Percentiles rank a stretch among this genome's conserved stretches.
Evolutionary conservation across 192 early-diverging fungal genomes (phyloP).

Genomic region (Nowakowskiella sp.): DNA sequence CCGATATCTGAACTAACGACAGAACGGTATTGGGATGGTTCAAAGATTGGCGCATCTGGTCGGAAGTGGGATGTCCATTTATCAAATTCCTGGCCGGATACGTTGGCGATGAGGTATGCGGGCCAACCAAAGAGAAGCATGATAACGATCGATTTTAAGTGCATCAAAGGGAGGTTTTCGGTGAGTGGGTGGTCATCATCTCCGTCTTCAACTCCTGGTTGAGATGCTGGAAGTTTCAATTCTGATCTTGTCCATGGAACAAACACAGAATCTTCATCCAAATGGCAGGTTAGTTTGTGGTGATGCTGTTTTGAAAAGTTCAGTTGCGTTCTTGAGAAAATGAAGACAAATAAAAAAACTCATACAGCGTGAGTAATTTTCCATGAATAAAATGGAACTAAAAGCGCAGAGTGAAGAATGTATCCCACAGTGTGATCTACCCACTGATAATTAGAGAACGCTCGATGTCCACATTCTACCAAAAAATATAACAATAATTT

Average conservation of each 20-base stretch:
- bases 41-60: conserved; percentile 72
- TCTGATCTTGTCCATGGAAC: conserved; percentile 68
- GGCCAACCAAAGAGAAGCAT: conserved; percentile 87
- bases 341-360: background rate
- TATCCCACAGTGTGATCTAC: conserved; percentile 84
- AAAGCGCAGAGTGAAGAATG: conserved; percentile 77
- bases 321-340: background rate
- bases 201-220: conserved; percentile 36
- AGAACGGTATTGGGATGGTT: conserved; percentile 57
- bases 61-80: conserved; percentile 79
- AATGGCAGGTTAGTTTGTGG: conserved; percentile 85
- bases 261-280: conserved; percentile 93
- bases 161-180: conserved; percentile 67
- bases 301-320: conserved; percentile 58
- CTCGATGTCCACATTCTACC: conserved; percentile 92
- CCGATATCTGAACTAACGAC: conserved; percentile 72
- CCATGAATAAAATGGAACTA: conserved; percentile 71
- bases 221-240: conserved; percentile 44
- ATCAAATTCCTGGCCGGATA: conserved; percentile 68
- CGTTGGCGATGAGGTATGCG: conserved; percentile 70
- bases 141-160: conserved; percentile 51
- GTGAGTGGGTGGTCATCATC: conserved; percentile 42
- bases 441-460: conserved; percentile 76
- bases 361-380: conserved; percentile 17
- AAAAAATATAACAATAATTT: conserved; percentile 32